Evolutionary conservation across 192 early-diverging fungal species (phyloP).

Genomic region (Mortierella claussenii): DNA sequence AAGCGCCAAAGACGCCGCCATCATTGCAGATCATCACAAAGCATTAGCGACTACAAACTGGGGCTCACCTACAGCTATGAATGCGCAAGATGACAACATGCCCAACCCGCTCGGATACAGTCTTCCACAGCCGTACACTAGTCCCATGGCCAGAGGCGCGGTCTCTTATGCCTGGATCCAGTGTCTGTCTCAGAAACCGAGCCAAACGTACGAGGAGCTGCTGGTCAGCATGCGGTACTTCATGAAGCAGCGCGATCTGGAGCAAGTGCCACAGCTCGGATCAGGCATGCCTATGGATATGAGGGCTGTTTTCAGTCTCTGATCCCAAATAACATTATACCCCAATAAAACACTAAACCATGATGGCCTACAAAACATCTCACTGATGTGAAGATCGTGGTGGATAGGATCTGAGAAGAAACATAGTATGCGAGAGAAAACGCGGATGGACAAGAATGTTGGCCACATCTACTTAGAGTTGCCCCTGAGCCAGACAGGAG

Average conservation of each 20-base stretch:
- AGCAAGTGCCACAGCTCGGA: constrained; percentile 47
- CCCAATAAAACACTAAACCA: neutral
- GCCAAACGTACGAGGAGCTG: constrained; percentile 46
- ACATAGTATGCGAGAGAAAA: too few relatives aligned
- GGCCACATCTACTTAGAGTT: too few relatives aligned
- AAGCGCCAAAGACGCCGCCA: constrained; percentile 68
- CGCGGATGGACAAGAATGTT: too few relatives aligned
- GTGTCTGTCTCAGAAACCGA: constrained; percentile 32
- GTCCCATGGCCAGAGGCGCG: constrained; percentile 40
- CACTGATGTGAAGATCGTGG: too few relatives aligned
- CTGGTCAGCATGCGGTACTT: constrained; percentile 49
- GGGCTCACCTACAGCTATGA: constrained; percentile 6
- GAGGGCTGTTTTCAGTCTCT: constrained; percentile 33
- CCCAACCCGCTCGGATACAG: constrained; percentile 43
- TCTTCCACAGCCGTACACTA: constrained; percentile 49
- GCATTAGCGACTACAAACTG: constrained; percentile 2
- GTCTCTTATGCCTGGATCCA: constrained; percentile 52
- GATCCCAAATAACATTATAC: neutral
- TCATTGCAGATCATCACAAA: constrained; percentile 66
- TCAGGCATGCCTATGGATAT: constrained; percentile 51
- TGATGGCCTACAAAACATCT: neutral
- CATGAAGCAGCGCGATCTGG: constrained; percentile 52
- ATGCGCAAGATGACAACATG: neutral
- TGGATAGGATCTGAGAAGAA: too few relatives aligned
- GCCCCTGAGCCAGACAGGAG: too few relatives aligned